Percentiles rank a stretch among this genome's conserved stretches.
phyloP scores from a whole-genome alignment of 768 basidiomycete genomes.

The Russula sp. region DNA sequence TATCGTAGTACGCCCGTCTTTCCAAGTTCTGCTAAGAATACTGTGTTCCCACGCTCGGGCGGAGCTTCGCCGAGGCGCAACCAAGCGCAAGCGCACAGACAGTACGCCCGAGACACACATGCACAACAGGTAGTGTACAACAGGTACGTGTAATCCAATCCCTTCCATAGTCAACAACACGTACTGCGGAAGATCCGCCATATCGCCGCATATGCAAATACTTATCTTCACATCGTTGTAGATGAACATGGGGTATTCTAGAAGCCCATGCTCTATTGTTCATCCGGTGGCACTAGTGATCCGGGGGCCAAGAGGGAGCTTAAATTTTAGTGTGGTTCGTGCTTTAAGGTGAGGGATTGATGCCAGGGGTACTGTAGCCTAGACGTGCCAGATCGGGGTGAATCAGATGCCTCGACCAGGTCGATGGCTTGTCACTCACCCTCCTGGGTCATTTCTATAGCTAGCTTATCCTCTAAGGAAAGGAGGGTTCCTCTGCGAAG shows the following conservation, averaged over 20 bases:
- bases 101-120: background rate
- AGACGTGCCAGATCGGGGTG: conserved; percentile 18
- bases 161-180: background rate
- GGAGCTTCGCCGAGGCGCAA: conserved; percentile 14
- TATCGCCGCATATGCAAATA: conserved; percentile 9
- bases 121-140: background rate
- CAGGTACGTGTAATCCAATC: conserved; percentile 2
- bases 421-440: conserved; percentile 10
- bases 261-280: conserved; percentile 11
- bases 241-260: conserved; percentile 6
- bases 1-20: background rate
- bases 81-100: background rate
- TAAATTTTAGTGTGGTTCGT: conserved; percentile 12
- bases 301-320: conserved; percentile 7
- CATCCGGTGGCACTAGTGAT: conserved; percentile 14
- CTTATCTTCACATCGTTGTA: background rate
- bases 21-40: background rate
- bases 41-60: conserved; percentile 17
- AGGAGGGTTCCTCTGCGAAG: background rate
- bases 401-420: conserved; percentile 20
- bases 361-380: conserved; percentile 14
- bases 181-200: conserved; percentile 5
- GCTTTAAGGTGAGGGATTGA: conserved; percentile 12
- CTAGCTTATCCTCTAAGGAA: background rate
- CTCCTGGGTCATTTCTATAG: background rate